Percentiles rank a stretch among this genome's conserved stretches.
phyloP scores from a whole-genome alignment of 768 basidiomycete species.

The Tylopilus rubrobrunneus region DNA sequence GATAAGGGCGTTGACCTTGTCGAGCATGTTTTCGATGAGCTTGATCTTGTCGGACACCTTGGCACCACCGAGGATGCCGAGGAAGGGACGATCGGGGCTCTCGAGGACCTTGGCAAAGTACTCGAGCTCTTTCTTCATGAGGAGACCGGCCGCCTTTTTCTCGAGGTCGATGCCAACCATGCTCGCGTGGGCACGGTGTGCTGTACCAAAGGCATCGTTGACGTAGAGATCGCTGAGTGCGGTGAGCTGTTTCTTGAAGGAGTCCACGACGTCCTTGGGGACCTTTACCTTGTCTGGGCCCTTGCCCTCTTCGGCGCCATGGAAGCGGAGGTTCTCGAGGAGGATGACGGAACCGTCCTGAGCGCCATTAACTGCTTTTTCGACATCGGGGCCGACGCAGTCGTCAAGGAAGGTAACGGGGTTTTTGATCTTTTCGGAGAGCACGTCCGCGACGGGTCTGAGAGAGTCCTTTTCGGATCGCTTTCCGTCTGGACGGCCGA shows the following conservation, averaged over 20 bases:
- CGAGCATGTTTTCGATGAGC: constrained; percentile 97
- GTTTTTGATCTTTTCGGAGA: constrained; percentile 42
- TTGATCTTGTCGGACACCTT: constrained; percentile 99
- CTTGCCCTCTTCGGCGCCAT: constrained; percentile 98
- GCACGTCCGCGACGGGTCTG: constrained; percentile 74
- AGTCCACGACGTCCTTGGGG: constrained; percentile 69
- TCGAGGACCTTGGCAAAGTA: constrained; percentile 98
- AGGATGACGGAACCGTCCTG: constrained; percentile 72
- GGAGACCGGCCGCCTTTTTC: constrained; percentile 90
- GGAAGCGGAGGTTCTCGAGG: constrained; percentile 97
- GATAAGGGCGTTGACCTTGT: constrained; percentile 96
- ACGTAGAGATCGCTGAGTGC: constrained; percentile 93
- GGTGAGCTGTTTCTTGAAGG: constrained; percentile 87
- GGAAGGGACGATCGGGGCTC: constrained; percentile 90
- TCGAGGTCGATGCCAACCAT: constrained; percentile 97
- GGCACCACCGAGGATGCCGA: constrained; percentile 96
- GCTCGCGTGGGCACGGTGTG: constrained; percentile 96
- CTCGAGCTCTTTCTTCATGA: constrained; percentile 98
- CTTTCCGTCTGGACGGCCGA: constrained; percentile 95
- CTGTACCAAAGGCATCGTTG: constrained; percentile 99
- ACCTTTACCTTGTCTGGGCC: constrained; percentile 97
- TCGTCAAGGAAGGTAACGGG: constrained; percentile 80
- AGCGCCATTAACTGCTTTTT: constrained; percentile 64
- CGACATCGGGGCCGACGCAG: constrained; percentile 82
- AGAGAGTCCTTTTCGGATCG: constrained; percentile 87